phyloP scores from a whole-genome alignment of 1,284 basidiomycete genomes.

The Megacollybia platyphylla region DNA sequence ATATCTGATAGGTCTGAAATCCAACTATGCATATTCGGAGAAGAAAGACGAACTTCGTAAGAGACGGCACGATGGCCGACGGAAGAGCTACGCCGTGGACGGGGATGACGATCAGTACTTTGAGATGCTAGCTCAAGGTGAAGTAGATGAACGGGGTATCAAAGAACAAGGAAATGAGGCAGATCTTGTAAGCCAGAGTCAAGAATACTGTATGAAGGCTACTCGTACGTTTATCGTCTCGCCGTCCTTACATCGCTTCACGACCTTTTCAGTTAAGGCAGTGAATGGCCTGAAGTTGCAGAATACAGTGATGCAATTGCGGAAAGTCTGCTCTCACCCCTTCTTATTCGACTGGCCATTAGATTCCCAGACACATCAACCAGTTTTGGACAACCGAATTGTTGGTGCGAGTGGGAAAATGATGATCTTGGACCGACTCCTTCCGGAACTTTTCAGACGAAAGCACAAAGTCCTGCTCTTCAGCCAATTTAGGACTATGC shows the following conservation, averaged over 20 bases:
- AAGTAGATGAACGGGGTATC: conserved; percentile 22
- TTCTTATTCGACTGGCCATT: conserved; percentile 87
- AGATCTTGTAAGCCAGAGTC: conserved; percentile 29
- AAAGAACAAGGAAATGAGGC: conserved; percentile 20
- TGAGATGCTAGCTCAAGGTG: conserved; percentile 40
- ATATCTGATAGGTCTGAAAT: conserved; percentile 38
- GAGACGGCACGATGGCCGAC: conserved; percentile 18
- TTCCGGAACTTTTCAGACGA: conserved; percentile 73
- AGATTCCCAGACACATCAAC: conserved; percentile 48
- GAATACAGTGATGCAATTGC: conserved; percentile 91
- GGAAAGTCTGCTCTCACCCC: conserved; percentile 91
- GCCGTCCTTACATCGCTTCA: conserved; percentile 1
- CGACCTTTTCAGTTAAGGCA: conserved; percentile 44
- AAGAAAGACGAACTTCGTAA: conserved; percentile 13
- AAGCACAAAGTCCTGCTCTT: conserved; percentile 91
- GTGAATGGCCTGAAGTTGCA: conserved; percentile 89
- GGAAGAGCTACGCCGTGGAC: conserved; percentile 37
- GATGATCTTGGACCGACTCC: conserved; percentile 84
- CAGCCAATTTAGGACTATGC: conserved; percentile 91
- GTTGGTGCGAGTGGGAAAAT: conserved; percentile 90
- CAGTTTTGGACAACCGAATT: conserved; percentile 61
- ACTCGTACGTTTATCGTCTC: conserved; percentile 35
- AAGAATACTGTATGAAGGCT: conserved; percentile 43
- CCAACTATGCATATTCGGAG: conserved; percentile 18
- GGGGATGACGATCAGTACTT: conserved; percentile 64